These are phyloP conservation scores for Phyllostachys edulis DNA, from an alignment of 176 grass and related monocot species.

Conservation along the genomic window DNA sequence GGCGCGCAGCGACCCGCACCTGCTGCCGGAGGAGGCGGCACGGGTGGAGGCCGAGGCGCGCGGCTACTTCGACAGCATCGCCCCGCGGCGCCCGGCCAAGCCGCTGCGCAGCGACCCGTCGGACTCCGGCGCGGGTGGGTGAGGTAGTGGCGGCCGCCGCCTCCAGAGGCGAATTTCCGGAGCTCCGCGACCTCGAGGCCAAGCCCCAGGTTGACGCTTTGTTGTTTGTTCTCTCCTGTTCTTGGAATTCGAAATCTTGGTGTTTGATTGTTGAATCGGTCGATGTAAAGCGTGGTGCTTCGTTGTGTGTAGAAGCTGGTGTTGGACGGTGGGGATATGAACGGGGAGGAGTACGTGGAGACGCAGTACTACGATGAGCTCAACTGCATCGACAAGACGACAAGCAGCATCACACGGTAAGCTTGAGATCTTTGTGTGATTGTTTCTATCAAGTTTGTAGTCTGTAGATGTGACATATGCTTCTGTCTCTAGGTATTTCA, in stretches of 20 bases:
- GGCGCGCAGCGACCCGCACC: constrained; percentile 60
- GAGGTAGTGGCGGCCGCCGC: background rate
- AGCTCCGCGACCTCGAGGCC: constrained; percentile 59
- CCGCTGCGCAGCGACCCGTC: constrained; percentile 71
- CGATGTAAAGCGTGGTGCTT: constrained; percentile 13
- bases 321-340: constrained; percentile 46
- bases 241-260: background rate
- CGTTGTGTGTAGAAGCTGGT: constrained; percentile 54
- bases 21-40: constrained; percentile 64
- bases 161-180: constrained; percentile 39
- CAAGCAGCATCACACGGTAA: constrained; percentile 85
- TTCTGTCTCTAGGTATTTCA: background rate
- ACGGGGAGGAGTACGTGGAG: constrained; percentile 68
- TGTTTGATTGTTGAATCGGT: constrained; percentile 7
- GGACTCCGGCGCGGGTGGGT: background rate
- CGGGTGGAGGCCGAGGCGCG: constrained; percentile 65
- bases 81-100: constrained; percentile 66
- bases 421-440: background rate
- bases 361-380: constrained; percentile 71
- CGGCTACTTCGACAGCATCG: constrained; percentile 64
- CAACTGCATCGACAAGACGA: constrained; percentile 72
- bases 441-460: background rate
- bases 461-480: background rate
- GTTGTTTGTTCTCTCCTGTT: no score
- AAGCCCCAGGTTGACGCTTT: constrained; percentile 40